Percentiles rank a stretch among this genome's conserved stretches.
Conservation (phyloP, 257 asterid genomes). For the Cynanchum wilfordii region DNA sequence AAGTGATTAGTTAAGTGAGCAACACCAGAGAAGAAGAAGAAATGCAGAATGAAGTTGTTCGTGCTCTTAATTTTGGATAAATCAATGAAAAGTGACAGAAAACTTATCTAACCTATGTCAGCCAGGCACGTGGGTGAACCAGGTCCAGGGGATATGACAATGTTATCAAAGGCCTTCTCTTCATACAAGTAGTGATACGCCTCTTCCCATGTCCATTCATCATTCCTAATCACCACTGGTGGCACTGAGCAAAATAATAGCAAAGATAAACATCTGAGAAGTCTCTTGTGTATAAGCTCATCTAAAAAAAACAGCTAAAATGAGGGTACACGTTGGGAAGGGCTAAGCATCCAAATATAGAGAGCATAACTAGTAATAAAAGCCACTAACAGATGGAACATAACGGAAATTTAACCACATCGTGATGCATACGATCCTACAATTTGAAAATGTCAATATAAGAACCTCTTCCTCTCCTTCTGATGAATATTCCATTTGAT, state of each 20-base stretch:
- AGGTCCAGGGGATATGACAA: slow-evolving; percentile 98
- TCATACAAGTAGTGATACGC: slow-evolving; percentile 61
- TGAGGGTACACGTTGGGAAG: not conserved
- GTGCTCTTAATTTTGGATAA: not conserved
- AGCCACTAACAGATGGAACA: not conserved
- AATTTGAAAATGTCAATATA: not conserved
- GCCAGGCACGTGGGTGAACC: slow-evolving; percentile 88
- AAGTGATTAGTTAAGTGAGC: not conserved
- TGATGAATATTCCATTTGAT: not conserved
- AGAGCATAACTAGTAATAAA: not conserved
- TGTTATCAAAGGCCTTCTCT: slow-evolving; percentile 80
- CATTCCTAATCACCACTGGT: slow-evolving; percentile 88
- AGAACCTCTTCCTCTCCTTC: not conserved
- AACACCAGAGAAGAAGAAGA: not conserved
- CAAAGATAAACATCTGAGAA: not conserved
- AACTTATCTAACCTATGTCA: slow-evolving; percentile 62
- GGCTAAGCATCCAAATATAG: too few relatives aligned
- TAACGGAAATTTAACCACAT: not conserved
- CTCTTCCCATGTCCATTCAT: slow-evolving; percentile 96
- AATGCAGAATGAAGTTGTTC: not conserved
- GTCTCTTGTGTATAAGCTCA: not conserved
- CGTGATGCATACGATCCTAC: not conserved
- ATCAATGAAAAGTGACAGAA: not conserved
- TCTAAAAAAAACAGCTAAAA: not conserved
- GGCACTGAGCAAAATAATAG: slow-evolving; percentile 46